Percentiles rank a stretch among this genome's conserved stretches.
Evolutionary conservation across 2,329 filamentous ascomycete genomes (phyloP).

Genomic region (Aureobasidium pullulans): DNA sequence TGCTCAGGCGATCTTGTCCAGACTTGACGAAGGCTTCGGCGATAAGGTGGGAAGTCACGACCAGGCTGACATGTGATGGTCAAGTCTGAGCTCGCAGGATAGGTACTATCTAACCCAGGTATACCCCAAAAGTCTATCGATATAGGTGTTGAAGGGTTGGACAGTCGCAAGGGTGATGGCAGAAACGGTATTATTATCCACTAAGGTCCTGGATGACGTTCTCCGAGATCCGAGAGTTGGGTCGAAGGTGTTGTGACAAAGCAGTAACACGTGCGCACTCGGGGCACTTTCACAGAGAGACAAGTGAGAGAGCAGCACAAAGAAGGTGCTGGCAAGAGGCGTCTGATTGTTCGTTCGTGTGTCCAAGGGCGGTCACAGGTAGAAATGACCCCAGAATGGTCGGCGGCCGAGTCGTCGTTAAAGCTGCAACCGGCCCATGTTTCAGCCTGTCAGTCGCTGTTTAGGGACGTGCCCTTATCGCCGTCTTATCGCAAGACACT

Average conservation of each 20-base stretch:
- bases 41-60: neutral
- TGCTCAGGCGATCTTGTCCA: neutral
- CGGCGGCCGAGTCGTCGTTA: neutral
- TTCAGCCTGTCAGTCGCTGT: neutral
- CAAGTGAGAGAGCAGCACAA: neutral
- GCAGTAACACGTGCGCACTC: neutral
- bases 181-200: constrained; percentile 7
- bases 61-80: neutral
- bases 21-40: neutral
- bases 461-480: neutral
- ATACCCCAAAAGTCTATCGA: neutral
- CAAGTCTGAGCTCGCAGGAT: neutral
- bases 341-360: neutral
- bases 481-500: neutral
- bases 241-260: neutral
- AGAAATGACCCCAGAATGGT: neutral
- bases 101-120: neutral
- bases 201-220: constrained; percentile 9
- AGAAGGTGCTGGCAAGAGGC: neutral
- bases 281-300: neutral
- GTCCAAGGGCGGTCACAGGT: neutral
- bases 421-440: neutral
- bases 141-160: neutral
- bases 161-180: neutral
- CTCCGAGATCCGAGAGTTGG: neutral